Base-by-base conservation (phyloP, 202 grass and related monocot species). In the Zoysia matrella region DNA sequence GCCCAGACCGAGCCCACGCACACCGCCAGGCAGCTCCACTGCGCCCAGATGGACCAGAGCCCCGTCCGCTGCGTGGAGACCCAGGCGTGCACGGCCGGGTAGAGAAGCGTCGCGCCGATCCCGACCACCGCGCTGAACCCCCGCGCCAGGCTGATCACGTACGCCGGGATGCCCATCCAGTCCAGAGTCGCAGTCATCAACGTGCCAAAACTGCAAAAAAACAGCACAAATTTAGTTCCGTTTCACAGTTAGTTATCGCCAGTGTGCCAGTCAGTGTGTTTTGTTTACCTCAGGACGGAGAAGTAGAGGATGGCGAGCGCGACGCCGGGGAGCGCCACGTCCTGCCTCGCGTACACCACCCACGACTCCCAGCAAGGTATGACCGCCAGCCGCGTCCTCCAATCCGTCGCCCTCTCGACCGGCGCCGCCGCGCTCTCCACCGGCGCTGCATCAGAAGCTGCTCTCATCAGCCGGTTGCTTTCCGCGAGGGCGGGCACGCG, bases 161-260 rank as follows among this genome's bases (percentile, higher is more conserved):
- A 98, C 15, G 92, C 92, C 0, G 95, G 95, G 71, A 98, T 86
- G 54, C 95, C 95, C 50, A 93, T 81, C 95, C 95, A 98, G 79
- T 93, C 84, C 73, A 98, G 83, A 0, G 92, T 90, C n/a, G 92
- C 92, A 1, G 95, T 93, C 95, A 98, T 98, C 69, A 98, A 56
- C 67, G 95, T 85, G 7, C 95, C 95, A 73, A 95, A 98, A 77
- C 95, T 98, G 84, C 78, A 45, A 36, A 36, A 2, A 12, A 57
- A 3, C 55, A 15, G 2, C 69, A 61, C 30, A 36, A 36, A 36
- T 36, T 36, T 36, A 36, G 30, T 36, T 36, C 30, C 30, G 30
- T 36, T 36, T 36, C 30, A 36, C 30, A 36, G 30, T 36, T 36
- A 36, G 30, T 36, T 36, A 36, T 36, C 30, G 30, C 30, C 30